Conservation (phyloP, 495 filamentous ascomycete genomes). For the Xylaria bambusicola region DNA sequence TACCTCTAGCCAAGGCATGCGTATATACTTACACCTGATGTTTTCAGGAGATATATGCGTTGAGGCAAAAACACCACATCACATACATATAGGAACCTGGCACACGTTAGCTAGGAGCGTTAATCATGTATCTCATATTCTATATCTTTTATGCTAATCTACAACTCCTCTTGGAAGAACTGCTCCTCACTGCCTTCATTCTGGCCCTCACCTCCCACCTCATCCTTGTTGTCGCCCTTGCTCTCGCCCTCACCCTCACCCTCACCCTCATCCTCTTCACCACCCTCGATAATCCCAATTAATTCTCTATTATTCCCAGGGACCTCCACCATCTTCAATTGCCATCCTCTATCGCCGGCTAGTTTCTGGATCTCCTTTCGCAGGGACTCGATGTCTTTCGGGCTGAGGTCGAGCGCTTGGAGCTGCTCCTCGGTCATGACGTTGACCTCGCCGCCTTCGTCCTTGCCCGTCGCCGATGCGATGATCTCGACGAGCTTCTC, state of each 20-base stretch:
- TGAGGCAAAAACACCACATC: too few relatives aligned
- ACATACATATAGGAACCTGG: too few relatives aligned
- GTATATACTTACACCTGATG: too few relatives aligned
- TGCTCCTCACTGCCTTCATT: constrained; percentile 44
- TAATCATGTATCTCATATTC: constrained; percentile 20
- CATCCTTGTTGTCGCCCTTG: background rate
- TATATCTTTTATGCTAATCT: too few relatives aligned
- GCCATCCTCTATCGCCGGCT: constrained; percentile 58
- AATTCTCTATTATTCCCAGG: constrained; percentile 43
- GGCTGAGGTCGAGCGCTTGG: constrained; percentile 68
- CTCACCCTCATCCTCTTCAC: constrained; percentile 48
- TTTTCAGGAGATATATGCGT: too few relatives aligned
- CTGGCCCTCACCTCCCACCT: constrained; percentile 12
- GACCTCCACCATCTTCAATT: constrained; percentile 52
- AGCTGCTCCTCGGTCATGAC: constrained; percentile 62
- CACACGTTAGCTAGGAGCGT: constrained; percentile 21
- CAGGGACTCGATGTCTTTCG: constrained; percentile 64
- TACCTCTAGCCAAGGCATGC: too few relatives aligned
- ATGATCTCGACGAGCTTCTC: constrained; percentile 35
- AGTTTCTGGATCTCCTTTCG: constrained; percentile 56
- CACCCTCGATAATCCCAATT: constrained; percentile 47
- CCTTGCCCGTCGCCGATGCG: constrained; percentile 43
- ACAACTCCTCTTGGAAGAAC: constrained; percentile 51
- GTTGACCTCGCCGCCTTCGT: constrained; percentile 57
- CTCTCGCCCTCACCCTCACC: constrained; percentile 24